A percentile compares a stretch with the other conserved stretches of the same genome.
Evolutionary conservation across 1,284 basidiomycete genomes (phyloP).

Genomic region (Ustilago lituana): DNA sequence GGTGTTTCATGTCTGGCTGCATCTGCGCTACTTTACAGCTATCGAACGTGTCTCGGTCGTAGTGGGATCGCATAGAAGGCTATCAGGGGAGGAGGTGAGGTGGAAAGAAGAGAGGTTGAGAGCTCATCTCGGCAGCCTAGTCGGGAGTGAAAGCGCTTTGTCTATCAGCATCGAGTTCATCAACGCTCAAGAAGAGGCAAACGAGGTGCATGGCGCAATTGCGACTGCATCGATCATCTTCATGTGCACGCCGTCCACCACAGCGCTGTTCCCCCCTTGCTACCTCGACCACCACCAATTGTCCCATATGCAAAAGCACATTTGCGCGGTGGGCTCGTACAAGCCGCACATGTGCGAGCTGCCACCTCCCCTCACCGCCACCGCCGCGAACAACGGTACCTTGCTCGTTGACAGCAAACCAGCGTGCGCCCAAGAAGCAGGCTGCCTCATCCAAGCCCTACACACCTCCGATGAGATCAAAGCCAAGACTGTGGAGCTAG

Average conservation of each 20-base stretch:
- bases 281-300: neutral
- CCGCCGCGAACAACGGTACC: neutral
- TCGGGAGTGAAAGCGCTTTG: no score
- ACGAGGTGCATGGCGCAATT: neutral
- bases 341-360: slow-evolving; percentile 34
- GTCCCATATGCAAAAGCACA: neutral
- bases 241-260: slow-evolving; percentile 27
- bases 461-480: neutral
- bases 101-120: neutral
- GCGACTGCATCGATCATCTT: slow-evolving; percentile 3
- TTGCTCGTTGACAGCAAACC: slow-evolving; percentile 27
- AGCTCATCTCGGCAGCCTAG: neutral
- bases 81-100: neutral
- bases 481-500: neutral
- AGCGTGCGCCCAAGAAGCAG: slow-evolving; percentile 25
- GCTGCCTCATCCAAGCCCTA: slow-evolving; percentile 22
- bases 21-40: slow-evolving; percentile 6
- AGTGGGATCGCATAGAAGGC: neutral
- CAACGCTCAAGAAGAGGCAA: neutral
- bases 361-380: neutral
- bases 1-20: slow-evolving; percentile 23
- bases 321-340: slow-evolving; percentile 27
- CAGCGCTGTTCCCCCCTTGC: neutral
- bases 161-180: neutral
- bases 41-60: neutral